Evolutionary conservation across 129 eudicot genomes (phyloP).

Genomic region (Apium graveolens): DNA sequence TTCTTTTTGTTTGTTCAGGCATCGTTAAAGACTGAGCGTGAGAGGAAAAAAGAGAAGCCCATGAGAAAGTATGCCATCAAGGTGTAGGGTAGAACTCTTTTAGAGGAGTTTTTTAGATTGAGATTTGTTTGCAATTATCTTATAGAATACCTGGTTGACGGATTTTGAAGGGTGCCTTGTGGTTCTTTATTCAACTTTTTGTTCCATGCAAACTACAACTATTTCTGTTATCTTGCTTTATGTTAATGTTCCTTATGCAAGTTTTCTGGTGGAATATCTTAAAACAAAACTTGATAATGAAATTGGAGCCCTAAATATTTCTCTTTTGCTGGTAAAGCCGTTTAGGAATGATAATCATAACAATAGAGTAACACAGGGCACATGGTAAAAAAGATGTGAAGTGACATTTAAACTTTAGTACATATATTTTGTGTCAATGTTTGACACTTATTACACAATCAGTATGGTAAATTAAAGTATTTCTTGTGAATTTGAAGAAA

Average conservation of each 20-base stretch:
- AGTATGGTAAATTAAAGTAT: too few relatives aligned
- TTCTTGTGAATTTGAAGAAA: too few relatives aligned
- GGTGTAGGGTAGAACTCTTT: conserved; percentile 10
- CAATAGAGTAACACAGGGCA: too few relatives aligned
- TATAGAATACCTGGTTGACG: not conserved
- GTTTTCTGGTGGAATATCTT: not conserved
- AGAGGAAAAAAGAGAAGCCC: conserved; percentile 56
- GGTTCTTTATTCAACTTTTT: not conserved
- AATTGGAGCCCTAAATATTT: too few relatives aligned
- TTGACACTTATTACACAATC: too few relatives aligned
- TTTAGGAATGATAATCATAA: too few relatives aligned
- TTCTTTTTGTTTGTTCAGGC: conserved; percentile 20
- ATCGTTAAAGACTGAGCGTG: conserved; percentile 48
- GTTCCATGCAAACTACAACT: not conserved
- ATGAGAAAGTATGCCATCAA: conserved; percentile 21
- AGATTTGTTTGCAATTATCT: not conserved
- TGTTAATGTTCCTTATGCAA: not conserved
- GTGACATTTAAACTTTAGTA: too few relatives aligned
- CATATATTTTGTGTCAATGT: too few relatives aligned
- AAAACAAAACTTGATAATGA: not conserved
- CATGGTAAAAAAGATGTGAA: too few relatives aligned
- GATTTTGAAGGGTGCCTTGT: not conserved
- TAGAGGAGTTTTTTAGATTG: not conserved
- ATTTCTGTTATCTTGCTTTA: not conserved
- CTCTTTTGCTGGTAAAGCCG: too few relatives aligned